These are phyloP conservation scores for Bothriochloa decipiens DNA, from an alignment of 176 grass and related monocot species.

Conservation along the genomic window DNA sequence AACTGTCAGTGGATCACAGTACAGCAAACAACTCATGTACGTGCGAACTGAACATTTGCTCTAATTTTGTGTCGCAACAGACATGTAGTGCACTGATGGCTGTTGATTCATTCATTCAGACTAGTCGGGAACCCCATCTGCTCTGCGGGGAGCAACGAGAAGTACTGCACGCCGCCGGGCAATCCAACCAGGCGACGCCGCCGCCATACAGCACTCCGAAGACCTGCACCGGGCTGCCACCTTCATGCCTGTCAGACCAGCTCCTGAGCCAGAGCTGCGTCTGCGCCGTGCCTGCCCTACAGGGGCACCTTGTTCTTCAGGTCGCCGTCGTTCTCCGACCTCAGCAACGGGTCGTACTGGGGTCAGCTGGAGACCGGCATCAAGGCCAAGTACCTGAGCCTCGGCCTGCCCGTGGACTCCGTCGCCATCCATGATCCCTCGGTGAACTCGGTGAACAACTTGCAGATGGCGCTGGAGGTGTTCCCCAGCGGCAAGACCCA, in stretches of 20 bases:
- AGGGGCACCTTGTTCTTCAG: constrained; percentile 72
- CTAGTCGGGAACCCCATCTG: constrained; percentile 77
- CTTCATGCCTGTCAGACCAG: constrained; percentile 42
- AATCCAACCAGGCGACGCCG: constrained; percentile 22
- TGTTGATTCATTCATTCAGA: too few relatives aligned
- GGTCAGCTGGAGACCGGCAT: constrained; percentile 40
- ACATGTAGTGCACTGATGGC: too few relatives aligned
- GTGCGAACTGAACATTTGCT: neutral
- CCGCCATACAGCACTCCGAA: constrained; percentile 49
- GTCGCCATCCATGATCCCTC: constrained; percentile 53
- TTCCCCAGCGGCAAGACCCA: constrained; percentile 52
- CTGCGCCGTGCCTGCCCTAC: constrained; percentile 76
- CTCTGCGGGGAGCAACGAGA: neutral
- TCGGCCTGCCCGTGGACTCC: constrained; percentile 46
- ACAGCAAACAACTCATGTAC: constrained; percentile 63
- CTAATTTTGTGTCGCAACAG: too few relatives aligned
- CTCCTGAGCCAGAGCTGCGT: constrained; percentile 64
- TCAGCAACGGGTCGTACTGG: constrained; percentile 59
- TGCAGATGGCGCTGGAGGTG: constrained; percentile 55
- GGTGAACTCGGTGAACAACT: constrained; percentile 50
- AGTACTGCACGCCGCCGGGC: constrained; percentile 49
- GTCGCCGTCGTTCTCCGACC: constrained; percentile 75
- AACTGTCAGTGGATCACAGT: constrained; percentile 43
- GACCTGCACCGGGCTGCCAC: constrained; percentile 43
- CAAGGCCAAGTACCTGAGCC: constrained; percentile 24